phyloP scores from a whole-genome alignment of 2,329 filamentous ascomycete genomes.

The Beauveria varroae region DNA sequence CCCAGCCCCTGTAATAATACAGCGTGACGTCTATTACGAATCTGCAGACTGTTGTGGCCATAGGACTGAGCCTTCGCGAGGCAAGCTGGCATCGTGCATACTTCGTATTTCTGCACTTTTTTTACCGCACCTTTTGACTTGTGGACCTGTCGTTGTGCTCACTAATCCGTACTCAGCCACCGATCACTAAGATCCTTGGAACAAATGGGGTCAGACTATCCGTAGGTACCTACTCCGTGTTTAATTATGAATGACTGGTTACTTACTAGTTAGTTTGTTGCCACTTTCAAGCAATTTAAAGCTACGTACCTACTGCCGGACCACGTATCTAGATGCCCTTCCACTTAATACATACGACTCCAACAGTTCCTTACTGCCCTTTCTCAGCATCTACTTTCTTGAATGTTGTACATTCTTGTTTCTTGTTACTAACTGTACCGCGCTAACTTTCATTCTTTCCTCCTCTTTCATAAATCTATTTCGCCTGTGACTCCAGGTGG shows the following conservation, averaged over 20 bases:
- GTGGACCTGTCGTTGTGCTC: background rate
- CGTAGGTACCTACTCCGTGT: no score
- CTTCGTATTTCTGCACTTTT: background rate
- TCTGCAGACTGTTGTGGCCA: background rate
- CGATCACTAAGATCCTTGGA: conserved; percentile 8
- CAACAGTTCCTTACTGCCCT: background rate
- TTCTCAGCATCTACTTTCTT: background rate
- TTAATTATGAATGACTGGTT: no score
- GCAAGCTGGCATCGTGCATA: no score
- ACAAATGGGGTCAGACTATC: background rate
- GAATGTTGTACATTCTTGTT: background rate
- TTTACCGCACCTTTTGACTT: background rate
- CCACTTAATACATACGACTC: background rate
- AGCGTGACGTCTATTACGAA: background rate
- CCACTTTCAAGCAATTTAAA: background rate
- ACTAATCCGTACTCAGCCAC: no score
- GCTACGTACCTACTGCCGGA: no score
- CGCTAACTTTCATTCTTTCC: no score
- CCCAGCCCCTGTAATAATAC: background rate
- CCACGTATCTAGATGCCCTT: background rate
- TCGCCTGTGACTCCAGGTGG: no score
- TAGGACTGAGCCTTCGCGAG: background rate
- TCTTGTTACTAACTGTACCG: background rate
- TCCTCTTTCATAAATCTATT: no score
- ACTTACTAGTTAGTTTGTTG: background rate